Evolutionary conservation across 2,329 filamentous ascomycete species (phyloP), one percentile per base, ranked within the genome.

Genomic region (Davidsoniella australis): DNA sequence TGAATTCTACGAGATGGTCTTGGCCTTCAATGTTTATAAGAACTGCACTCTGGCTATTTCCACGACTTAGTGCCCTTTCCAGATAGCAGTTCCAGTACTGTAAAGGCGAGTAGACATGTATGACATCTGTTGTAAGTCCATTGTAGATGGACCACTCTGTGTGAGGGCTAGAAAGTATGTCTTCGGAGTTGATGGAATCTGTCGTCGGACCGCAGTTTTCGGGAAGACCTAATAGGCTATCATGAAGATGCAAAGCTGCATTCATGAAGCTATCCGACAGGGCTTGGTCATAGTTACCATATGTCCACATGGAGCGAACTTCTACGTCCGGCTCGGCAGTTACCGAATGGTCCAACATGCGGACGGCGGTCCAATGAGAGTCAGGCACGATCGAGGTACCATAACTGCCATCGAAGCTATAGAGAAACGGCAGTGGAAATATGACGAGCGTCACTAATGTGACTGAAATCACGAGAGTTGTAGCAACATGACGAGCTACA

Each of bases 271-370:
- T 67, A 47, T 70, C 69, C 45, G 83, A 69, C 36, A 89, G 68
- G 9, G 82, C 84, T 57, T 78, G 71, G 79, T 88, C 88, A 59
- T 87, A 87, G 60, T 75, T 80, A 54, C 82, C 82, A 58, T 88
- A 82, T 14, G 89, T 72, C 84, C 84, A 89, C 50, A 85, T 73
- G 51, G 84, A 84, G 56, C 82, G 80, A 76, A 89, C 82, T 50
- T 83, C 76, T n/a, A 89, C 77, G 60, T 89, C 82, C 3, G 80
- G 72, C 48, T 68, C 64, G 41, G 68, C 66, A 23, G 64, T 59
- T 4, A 64, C 63, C 48, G 67, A 67, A 44, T 73, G 72, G 36
- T 72, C 64, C 48, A 83, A 67, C 24, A 79, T 75, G 53, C 77
- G 75, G 5, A 80, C 81, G 37, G 80, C 80, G 23, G 83, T 87